phyloP scores from a whole-genome alignment of 352 stramenopile species.

The Globisporangium radiosum region DNA sequence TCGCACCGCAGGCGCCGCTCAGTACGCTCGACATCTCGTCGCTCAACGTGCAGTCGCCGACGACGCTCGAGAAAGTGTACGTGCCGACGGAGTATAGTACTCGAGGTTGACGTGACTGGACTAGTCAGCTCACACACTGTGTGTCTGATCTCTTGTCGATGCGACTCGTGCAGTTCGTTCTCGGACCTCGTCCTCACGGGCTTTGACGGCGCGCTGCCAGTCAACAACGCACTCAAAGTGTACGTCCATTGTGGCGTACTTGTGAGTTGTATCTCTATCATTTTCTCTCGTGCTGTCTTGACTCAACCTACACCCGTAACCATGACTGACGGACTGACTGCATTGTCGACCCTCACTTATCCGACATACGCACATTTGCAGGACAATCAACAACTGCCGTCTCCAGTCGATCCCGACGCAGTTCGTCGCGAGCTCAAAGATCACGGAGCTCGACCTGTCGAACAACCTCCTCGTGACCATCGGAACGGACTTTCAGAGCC shows the following conservation, averaged over 20 bases:
- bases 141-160: background rate
- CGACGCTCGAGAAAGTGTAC: constrained; percentile 37
- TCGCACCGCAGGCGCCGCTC: constrained; percentile 32
- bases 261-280: too few relatives aligned
- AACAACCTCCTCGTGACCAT: constrained; percentile 34
- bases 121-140: background rate
- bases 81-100: background rate
- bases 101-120: too few relatives aligned
- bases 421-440: constrained; percentile 30
- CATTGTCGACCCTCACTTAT: too few relatives aligned
- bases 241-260: constrained; percentile 11
- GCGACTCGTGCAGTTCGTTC: constrained; percentile 18
- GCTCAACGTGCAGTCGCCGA: constrained; percentile 51
- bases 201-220: constrained; percentile 39
- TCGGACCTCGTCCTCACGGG: constrained; percentile 35
- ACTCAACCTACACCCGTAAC: too few relatives aligned
- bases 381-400: constrained; percentile 63
- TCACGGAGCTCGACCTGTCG: constrained; percentile 27
- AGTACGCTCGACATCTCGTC: constrained; percentile 50
- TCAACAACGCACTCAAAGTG: constrained; percentile 50
- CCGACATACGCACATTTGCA: constrained; percentile 6
- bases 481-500: constrained; percentile 28
- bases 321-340: too few relatives aligned
- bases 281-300: too few relatives aligned
- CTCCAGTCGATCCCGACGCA: constrained; percentile 49